These are phyloP conservation scores for Ambrosia artemisiifolia DNA, from an alignment of 129 eudicot species.

Conservation along the genomic window DNA sequence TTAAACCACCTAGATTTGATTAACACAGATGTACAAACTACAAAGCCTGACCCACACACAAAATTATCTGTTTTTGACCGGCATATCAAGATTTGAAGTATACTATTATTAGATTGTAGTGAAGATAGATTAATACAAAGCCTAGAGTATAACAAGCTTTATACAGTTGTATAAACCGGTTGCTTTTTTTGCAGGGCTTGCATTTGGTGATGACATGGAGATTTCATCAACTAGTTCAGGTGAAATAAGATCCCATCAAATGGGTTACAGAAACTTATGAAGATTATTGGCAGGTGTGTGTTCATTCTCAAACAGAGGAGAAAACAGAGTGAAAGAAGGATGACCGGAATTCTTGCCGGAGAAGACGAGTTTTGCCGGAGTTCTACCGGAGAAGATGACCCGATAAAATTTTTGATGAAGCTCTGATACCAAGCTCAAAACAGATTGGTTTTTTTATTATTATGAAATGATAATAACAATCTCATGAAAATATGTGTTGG, in stretches of 20 bases:
- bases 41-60: neutral
- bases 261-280: constrained; percentile 1
- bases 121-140: neutral
- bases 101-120: neutral
- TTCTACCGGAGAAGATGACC: too few relatives aligned
- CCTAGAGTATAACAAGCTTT: neutral
- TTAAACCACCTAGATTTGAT: neutral
- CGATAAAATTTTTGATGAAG: too few relatives aligned
- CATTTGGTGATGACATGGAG: constrained; percentile 54
- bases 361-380: too few relatives aligned
- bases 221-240: neutral
- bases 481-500: too few relatives aligned
- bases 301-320: neutral
- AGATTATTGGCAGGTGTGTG: constrained; percentile 10
- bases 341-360: too few relatives aligned
- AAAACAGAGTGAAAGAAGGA: too few relatives aligned
- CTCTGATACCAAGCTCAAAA: too few relatives aligned
- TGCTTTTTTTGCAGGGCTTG: constrained; percentile 46
- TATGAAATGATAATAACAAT: too few relatives aligned
- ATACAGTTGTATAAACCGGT: constrained; percentile 6
- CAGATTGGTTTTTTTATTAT: too few relatives aligned
- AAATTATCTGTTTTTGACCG: neutral
- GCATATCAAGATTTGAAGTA: neutral
- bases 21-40: neutral
- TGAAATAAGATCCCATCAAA: neutral